A percentile compares a stretch with the other conserved stretches of the same genome.
Conservation (phyloP, 345 rosid species). For the Pistacia atlantica region DNA sequence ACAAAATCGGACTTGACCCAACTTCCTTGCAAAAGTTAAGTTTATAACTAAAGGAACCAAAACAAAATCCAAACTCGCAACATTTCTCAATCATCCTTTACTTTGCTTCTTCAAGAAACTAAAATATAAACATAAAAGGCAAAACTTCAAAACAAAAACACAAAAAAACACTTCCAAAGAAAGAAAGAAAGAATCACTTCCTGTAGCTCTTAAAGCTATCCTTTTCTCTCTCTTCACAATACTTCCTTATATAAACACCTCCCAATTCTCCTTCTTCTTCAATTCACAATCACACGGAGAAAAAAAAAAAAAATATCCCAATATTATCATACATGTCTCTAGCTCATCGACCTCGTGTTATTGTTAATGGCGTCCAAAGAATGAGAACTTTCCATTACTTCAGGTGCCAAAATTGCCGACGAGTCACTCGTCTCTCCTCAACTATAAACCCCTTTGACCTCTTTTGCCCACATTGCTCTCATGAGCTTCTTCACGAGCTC, state of each 20-base stretch:
- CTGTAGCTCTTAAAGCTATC: conserved; percentile 17
- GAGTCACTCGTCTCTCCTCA: conserved; percentile 47
- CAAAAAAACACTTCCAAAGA: background rate
- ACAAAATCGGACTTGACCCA: too few species aligned
- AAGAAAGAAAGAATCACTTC: conserved; percentile 13
- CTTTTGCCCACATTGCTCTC: conserved; percentile 58
- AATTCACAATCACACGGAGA: background rate
- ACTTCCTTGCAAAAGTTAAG: too few species aligned
- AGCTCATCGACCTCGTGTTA: conserved; percentile 45
- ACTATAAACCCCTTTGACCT: conserved; percentile 33
- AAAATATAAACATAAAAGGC: background rate
- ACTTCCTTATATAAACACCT: background rate
- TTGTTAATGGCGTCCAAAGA: conserved; percentile 58
- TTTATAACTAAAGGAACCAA: too few species aligned
- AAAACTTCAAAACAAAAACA: background rate
- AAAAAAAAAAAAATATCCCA: background rate
- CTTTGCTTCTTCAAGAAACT: background rate
- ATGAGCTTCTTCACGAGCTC: conserved; percentile 48
- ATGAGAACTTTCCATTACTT: conserved; percentile 66
- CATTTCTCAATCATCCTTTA: conserved; percentile 11
- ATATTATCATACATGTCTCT: conserved; percentile 27
- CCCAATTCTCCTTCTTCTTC: conserved; percentile 2
- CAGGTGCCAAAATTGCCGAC: conserved; percentile 66
- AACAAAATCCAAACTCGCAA: background rate
- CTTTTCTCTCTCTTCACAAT: background rate